phyloP scores from a whole-genome alignment of 371 early-diverging fungal species.

The Chytridium lagenaria region DNA sequence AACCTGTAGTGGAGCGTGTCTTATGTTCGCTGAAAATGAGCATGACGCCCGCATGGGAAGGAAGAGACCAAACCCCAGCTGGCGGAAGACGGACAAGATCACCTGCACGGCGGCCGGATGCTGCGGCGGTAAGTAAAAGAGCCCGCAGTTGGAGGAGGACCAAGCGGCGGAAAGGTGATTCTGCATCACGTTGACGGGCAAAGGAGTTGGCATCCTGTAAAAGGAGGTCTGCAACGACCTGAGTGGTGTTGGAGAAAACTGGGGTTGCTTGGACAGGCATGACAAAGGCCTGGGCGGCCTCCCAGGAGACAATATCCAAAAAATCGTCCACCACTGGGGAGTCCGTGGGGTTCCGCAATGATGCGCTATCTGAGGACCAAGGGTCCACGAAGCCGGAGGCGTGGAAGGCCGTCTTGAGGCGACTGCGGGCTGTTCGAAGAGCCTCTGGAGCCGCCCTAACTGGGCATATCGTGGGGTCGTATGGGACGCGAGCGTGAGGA shows the following conservation, averaged over 20 bases:
- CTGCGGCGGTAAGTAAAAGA: not conserved
- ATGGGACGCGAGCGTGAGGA: not conserved
- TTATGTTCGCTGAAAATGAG: not conserved
- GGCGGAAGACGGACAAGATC: not conserved
- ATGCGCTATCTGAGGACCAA: not conserved
- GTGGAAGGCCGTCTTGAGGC: not conserved
- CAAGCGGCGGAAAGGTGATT: not conserved
- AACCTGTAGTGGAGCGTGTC: not conserved
- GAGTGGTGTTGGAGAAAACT: not conserved
- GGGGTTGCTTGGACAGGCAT: slow-evolving; percentile 18
- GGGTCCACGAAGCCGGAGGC: not conserved
- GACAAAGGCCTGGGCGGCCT: slow-evolving; percentile 8
- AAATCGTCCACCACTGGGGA: not conserved
- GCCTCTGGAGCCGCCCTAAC: slow-evolving; percentile 14
- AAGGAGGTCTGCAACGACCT: not conserved
- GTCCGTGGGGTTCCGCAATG: slow-evolving; percentile 15
- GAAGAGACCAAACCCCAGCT: not conserved
- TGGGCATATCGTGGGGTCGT: not conserved
- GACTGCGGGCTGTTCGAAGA: not conserved
- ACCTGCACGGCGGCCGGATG: slow-evolving; percentile 11
- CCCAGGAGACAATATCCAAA: not conserved
- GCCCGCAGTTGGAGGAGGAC: not conserved
- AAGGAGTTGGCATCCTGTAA: not conserved
- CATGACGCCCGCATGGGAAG: not conserved
- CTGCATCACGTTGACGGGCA: not conserved